Conservation (phyloP, 495 filamentous ascomycete genomes). For the Neurospora sp. region DNA sequence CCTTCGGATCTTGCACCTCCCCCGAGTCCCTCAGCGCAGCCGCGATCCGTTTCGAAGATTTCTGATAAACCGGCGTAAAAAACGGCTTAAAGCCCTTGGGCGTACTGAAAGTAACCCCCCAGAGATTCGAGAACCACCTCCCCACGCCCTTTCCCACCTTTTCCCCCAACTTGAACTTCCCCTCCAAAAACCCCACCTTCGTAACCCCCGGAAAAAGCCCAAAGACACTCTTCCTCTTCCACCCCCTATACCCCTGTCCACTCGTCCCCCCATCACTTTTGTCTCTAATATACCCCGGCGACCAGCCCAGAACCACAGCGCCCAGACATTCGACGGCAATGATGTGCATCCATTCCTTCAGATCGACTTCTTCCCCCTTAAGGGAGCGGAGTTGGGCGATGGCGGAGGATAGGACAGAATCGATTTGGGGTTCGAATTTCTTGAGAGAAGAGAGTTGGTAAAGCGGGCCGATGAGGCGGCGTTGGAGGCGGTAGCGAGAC, state of each 20-base stretch:
- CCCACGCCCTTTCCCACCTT: not conserved
- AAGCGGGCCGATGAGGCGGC: slow-evolving; percentile 26
- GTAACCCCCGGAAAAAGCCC: slow-evolving; percentile 18
- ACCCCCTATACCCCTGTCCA: slow-evolving; percentile 22
- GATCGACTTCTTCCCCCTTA: slow-evolving; percentile 22
- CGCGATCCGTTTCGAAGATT: slow-evolving; percentile 14
- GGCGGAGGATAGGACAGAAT: too few species aligned
- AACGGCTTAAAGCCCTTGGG: slow-evolving; percentile 25
- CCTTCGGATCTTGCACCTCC: not conserved
- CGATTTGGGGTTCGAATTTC: slow-evolving; percentile 25
- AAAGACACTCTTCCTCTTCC: slow-evolving; percentile 28
- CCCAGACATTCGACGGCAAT: slow-evolving; percentile 32
- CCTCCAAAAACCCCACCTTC: not conserved
- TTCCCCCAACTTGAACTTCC: not conserved
- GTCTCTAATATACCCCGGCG: slow-evolving; percentile 24
- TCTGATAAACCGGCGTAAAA: slow-evolving; percentile 26
- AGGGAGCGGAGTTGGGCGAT: slow-evolving; percentile 12
- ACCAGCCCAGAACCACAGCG: slow-evolving; percentile 30
- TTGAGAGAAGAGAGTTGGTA: slow-evolving; percentile 27
- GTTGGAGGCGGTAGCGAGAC: slow-evolving; percentile 29
- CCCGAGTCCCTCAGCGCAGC: slow-evolving; percentile 4
- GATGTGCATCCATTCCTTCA: slow-evolving; percentile 36
- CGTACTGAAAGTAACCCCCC: slow-evolving; percentile 21
- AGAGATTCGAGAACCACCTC: slow-evolving; percentile 14
- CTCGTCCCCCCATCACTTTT: slow-evolving; percentile 27